phyloP scores from a whole-genome alignment of 352 stramenopile species.

The Blastocystis sp. region DNA sequence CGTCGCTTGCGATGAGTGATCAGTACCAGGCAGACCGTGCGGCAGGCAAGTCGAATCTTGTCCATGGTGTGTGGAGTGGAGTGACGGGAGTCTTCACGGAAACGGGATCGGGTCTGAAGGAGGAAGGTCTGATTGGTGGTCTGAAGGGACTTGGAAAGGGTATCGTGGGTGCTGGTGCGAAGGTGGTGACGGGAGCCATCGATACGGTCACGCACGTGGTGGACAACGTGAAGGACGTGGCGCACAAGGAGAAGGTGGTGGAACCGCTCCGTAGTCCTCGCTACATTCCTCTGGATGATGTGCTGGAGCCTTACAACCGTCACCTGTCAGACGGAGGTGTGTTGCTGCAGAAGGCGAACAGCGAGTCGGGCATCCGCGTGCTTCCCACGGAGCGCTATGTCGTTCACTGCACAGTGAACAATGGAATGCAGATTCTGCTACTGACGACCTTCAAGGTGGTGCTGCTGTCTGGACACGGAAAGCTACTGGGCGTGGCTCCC shows the following conservation, averaged over 20 bases:
- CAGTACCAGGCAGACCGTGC: constrained; percentile 71
- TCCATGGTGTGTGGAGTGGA: constrained; percentile 29
- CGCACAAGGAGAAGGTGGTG: constrained; percentile 50
- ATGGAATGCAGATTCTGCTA: neutral
- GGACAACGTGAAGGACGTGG: constrained; percentile 46
- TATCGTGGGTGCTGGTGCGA: constrained; percentile 18
- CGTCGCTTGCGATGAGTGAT: constrained; percentile 65
- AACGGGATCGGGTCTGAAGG: constrained; percentile 35
- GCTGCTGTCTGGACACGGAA: constrained; percentile 1
- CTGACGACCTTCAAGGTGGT: constrained; percentile 25
- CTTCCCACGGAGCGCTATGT: constrained; percentile 49
- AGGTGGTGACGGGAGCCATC: constrained; percentile 50
- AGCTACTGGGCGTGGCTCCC: constrained; percentile 17
- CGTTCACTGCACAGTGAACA: constrained; percentile 28
- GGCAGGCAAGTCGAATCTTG: constrained; percentile 42
- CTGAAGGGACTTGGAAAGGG: constrained; percentile 43
- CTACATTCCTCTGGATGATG: constrained; percentile 51
- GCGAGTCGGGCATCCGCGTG: constrained; percentile 21
- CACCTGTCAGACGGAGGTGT: constrained; percentile 4
- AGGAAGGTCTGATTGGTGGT: constrained; percentile 39
- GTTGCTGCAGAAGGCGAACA: constrained; percentile 28
- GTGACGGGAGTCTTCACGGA: constrained; percentile 53
- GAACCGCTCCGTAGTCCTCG: constrained; percentile 16
- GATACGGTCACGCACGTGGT: constrained; percentile 48
- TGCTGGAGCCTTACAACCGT: constrained; percentile 44